Conservation (phyloP, 1,284 basidiomycete genomes). For the Melampsora americana region DNA sequence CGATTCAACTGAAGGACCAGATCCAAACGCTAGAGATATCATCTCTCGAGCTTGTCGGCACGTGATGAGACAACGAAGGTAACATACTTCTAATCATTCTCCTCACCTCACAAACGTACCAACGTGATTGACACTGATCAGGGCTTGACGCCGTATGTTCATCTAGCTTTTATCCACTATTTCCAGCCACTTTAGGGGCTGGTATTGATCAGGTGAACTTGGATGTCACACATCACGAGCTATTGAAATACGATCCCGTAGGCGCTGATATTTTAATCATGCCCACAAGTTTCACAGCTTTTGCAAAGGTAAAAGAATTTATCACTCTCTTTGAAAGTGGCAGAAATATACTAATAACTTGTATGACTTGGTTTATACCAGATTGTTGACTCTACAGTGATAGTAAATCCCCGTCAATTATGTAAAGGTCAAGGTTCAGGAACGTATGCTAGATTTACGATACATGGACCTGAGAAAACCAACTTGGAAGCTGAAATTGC, state of each 20-base stretch:
- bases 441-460: constrained; percentile 50
- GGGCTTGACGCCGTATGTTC: background rate
- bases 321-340: background rate
- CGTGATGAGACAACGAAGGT: constrained; percentile 81
- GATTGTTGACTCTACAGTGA: constrained; percentile 31
- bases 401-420: constrained; percentile 53
- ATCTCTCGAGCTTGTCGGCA: constrained; percentile 77
- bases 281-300: constrained; percentile 39
- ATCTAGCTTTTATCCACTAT: constrained; percentile 85
- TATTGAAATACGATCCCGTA: constrained; percentile 48
- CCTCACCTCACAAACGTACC: background rate
- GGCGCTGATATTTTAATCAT: constrained; percentile 35
- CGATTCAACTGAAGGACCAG: constrained; percentile 49
- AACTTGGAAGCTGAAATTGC: constrained; percentile 43
- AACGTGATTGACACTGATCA: background rate
- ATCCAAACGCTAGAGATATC: constrained; percentile 63
- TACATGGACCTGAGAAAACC: constrained; percentile 49
- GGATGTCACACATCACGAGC: constrained; percentile 57
- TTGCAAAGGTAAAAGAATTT: constrained; percentile 21
- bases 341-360: background rate
- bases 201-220: constrained; percentile 65
- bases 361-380: background rate
- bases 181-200: constrained; percentile 75
- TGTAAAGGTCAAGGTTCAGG: constrained; percentile 62
- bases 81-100: constrained; percentile 4